These are phyloP conservation scores for Parafenestella ontariensis DNA, from an alignment of 2,329 filamentous ascomycete genomes.

Conservation along the genomic window DNA sequence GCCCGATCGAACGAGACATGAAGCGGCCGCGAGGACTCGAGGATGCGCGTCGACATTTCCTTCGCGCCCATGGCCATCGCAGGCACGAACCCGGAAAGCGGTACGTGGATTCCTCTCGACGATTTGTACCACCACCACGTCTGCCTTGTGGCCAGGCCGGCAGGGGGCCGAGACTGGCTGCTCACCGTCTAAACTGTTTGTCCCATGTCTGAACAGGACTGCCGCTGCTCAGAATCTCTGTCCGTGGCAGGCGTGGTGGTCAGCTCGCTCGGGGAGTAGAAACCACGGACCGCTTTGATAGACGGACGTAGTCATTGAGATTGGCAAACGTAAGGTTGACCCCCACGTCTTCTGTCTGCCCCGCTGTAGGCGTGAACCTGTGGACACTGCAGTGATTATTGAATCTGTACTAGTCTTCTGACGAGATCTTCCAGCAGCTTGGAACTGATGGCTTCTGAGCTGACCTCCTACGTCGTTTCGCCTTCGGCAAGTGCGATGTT, in stretches of 20 bases:
- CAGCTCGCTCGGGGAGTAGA: background rate
- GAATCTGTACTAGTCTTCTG: background rate
- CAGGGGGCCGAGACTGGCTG: background rate
- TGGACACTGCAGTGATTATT: conserved; percentile 2
- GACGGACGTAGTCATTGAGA: background rate
- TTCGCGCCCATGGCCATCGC: background rate
- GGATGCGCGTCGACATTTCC: background rate
- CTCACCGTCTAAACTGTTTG: background rate
- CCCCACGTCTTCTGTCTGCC: conserved; percentile 3
- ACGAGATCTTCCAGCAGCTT: background rate
- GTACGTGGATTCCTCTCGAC: background rate
- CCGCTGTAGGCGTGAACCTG: conserved; percentile 1
- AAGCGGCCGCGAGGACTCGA: background rate
- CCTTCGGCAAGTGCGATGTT: background rate
- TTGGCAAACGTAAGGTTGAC: conserved; percentile 2
- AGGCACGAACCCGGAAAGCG: background rate
- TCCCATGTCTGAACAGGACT: background rate
- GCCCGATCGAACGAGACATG: background rate
- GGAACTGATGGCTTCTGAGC: background rate
- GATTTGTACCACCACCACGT: background rate
- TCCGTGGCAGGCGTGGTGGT: background rate
- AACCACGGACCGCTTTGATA: background rate
- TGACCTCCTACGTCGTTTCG: background rate
- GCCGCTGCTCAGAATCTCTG: background rate
- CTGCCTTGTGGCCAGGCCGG: background rate